Conservation (phyloP, 2,329 filamentous ascomycete genomes). For the Colletotrichum sp. region DNA sequence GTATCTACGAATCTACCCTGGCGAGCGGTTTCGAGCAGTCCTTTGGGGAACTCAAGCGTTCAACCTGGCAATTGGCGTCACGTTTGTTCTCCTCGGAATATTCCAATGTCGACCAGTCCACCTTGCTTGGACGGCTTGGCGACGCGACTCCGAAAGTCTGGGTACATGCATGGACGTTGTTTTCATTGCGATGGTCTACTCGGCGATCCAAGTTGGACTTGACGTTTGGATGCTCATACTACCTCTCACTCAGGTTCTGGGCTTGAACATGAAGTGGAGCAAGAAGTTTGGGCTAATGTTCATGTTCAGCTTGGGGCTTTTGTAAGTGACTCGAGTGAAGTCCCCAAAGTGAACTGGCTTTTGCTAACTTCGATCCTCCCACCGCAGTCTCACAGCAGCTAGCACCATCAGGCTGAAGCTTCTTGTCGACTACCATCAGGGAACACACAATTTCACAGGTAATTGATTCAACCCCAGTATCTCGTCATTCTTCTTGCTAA, state of each 20-base stretch:
- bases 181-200: conserved; percentile 41
- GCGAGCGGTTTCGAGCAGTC: conserved; percentile 23
- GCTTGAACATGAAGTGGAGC: conserved; percentile 33
- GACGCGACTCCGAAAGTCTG: conserved; percentile 3
- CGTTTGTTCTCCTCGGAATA: conserved; percentile 33
- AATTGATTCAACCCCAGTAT: background rate
- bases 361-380: background rate
- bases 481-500: background rate
- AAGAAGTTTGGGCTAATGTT: conserved; percentile 39
- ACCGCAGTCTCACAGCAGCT: background rate
- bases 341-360: background rate
- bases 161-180: conserved; percentile 41
- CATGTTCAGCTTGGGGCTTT: conserved; percentile 38
- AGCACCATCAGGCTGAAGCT: background rate
- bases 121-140: conserved; percentile 45
- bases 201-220: conserved; percentile 46
- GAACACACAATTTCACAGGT: background rate
- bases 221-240: conserved; percentile 47
- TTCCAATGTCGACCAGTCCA: conserved; percentile 40
- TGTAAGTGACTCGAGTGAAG: background rate
- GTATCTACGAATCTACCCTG: conserved; percentile 39
- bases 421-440: background rate
- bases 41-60: conserved; percentile 21
- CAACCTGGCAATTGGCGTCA: conserved; percentile 10
- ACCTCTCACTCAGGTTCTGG: conserved; percentile 39